These are phyloP conservation scores for Botrytis medusae DNA, from an alignment of 2,329 filamentous ascomycete genomes.

Conservation along the genomic window DNA sequence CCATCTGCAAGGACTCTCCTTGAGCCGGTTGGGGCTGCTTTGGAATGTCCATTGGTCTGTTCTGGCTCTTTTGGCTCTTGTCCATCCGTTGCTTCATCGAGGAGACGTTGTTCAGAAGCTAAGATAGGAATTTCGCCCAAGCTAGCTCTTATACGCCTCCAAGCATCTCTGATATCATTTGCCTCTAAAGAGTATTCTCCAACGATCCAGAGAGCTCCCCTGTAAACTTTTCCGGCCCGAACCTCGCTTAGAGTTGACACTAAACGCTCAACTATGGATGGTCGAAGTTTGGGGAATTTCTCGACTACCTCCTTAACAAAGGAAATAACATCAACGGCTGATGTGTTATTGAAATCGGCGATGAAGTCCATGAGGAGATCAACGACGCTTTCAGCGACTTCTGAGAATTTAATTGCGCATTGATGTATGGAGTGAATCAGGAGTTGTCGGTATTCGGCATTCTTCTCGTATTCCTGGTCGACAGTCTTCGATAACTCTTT, in stretches of 20 bases:
- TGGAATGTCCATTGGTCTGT: slow-evolving; percentile 78
- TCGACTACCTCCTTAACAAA: slow-evolving; percentile 99
- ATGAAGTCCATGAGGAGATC: slow-evolving; percentile 99
- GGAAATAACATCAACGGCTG: slow-evolving; percentile 94
- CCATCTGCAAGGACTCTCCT: slow-evolving; percentile 92
- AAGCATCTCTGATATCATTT: slow-evolving; percentile 91
- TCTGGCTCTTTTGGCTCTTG: slow-evolving; percentile 61
- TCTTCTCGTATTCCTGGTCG: slow-evolving; percentile 98
- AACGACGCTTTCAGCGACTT: slow-evolving; percentile 94
- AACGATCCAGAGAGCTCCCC: slow-evolving; percentile 95
- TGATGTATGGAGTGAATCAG: slow-evolving; percentile 97
- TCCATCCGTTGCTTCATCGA: slow-evolving; percentile 77
- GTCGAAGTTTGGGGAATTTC: slow-evolving; percentile 88
- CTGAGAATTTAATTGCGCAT: slow-evolving; percentile 98
- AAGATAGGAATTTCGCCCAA: slow-evolving; percentile 96
- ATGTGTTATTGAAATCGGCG: slow-evolving; percentile 95
- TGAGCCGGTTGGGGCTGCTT: slow-evolving; percentile 77
- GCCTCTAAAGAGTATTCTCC: slow-evolving; percentile 95
- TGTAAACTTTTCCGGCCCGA: slow-evolving; percentile 93
- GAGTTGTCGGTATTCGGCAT: slow-evolving; percentile 88
- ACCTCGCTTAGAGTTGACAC: slow-evolving; percentile 92
- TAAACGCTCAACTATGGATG: slow-evolving; percentile 82
- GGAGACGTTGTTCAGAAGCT: slow-evolving; percentile 85
- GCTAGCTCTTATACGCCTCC: slow-evolving; percentile 92
- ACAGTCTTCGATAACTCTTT: slow-evolving; percentile 98